Evolutionary conservation across 768 basidiomycete genomes (phyloP), one percentile per base, ranked within the genome.

Genomic region (Mrakia frigida): DNA sequence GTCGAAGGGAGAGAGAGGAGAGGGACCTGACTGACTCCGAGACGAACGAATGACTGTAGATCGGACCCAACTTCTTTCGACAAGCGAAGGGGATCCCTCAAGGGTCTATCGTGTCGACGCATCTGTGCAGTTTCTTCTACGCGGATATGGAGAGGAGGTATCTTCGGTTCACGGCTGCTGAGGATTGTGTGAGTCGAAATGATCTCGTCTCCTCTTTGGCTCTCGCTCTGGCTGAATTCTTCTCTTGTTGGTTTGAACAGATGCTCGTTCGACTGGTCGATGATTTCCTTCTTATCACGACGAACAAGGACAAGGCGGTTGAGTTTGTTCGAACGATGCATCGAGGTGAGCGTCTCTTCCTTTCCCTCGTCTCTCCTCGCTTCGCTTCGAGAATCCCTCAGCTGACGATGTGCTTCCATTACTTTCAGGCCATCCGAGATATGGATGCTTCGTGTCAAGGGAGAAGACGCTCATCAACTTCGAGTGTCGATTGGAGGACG

Each of bases 71-170:
- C 59, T 93, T 90, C 81, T 96, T 91, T 81, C 89, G 91, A 18
- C 97, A 99, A 83, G 88, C 87, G n/a, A 88, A 92, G 39, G 97
- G 97, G 3, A 99, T 99, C 33, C 96, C 97, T 0, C 97, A 99
- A 83, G 97, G 97, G 31, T 98, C 95, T 3, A 89, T 94, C n/a
- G 84, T 98, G n/a, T 97, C 94, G 10, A 88, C 91, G 0, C 81
- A 98, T n/a, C 84, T 99, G 1, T 99, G 97, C 82, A 81, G 79
- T 0, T 92, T 95, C 83, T 97, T 93, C 82, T 99, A 98, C 79
- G 95, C 93, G 9, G 90, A 96, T 81, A 86, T 99, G 77, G 97
- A 98, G 83, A 87, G 84, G 41, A 84, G 81, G 10, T 82, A 84
- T 53, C 89, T 91, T 13, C 74, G 78, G 3, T 86, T 84, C 78